A percentile compares a stretch with the other conserved stretches of the same genome.
Evolutionary conservation across 805 yeast genomes (phyloP).

Genomic region (Metschnikowia sp.): DNA sequence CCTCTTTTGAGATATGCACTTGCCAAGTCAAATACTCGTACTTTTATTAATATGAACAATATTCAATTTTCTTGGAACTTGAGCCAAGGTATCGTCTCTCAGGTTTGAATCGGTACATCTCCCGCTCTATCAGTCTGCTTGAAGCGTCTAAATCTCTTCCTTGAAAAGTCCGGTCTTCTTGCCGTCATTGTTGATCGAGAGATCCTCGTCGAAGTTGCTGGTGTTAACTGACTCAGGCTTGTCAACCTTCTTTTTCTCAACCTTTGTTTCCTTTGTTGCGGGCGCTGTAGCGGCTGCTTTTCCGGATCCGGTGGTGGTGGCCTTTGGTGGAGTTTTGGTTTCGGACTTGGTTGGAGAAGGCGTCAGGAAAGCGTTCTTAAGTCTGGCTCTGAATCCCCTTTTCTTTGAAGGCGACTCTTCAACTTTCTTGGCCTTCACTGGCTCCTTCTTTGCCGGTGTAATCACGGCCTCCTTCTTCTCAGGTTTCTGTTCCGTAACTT

Average conservation of each 20-base stretch:
- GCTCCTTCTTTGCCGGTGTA: background rate
- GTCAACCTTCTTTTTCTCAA: background rate
- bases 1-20: no score
- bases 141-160: constrained; percentile 33
- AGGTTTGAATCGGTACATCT: no score
- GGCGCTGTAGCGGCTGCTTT: background rate
- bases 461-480: background rate
- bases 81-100: no score
- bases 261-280: background rate
- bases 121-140: background rate
- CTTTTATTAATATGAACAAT: no score
- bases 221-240: constrained; percentile 6
- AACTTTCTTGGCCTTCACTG: constrained; percentile 1
- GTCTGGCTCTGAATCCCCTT: constrained; percentile 17
- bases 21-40: no score
- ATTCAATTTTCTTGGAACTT: no score
- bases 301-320: background rate
- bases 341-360: constrained; percentile 2
- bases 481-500: background rate
- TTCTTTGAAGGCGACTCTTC: constrained; percentile 6
- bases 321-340: constrained; percentile 3
- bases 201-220: constrained; percentile 25
- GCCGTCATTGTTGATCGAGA: constrained; percentile 25
- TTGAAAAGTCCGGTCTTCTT: constrained; percentile 39
- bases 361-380: constrained; percentile 11